A percentile compares a stretch with the other conserved stretches of the same genome.
Evolutionary conservation across 192 early-diverging fungal genomes (phyloP).

Genomic region (Rhizoclosmatium globosum): DNA sequence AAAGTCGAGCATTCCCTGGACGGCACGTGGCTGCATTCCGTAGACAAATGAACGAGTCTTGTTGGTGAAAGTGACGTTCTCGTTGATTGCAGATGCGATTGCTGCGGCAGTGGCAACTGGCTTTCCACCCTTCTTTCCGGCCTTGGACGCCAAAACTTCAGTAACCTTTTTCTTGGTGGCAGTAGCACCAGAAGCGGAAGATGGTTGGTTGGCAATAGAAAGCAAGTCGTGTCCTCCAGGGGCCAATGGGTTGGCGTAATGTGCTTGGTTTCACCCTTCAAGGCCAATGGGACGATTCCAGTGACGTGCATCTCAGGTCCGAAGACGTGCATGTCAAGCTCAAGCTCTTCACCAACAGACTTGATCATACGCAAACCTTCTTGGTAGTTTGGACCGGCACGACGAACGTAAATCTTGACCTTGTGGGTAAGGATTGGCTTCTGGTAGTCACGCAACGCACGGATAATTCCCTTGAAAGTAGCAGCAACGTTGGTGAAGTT

Average conservation of each 20-base stretch:
- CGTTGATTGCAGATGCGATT: slow-evolving; percentile 45
- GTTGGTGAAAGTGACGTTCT: slow-evolving; percentile 59
- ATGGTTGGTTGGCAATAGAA: slow-evolving; percentile 36
- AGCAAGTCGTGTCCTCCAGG: slow-evolving; percentile 24
- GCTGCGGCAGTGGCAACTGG: slow-evolving; percentile 28
- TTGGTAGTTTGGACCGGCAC: slow-evolving; percentile 99
- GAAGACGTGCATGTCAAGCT: slow-evolving; percentile 93
- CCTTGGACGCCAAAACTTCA: neutral
- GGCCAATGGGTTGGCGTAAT: slow-evolving; percentile 26
- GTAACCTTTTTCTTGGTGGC: slow-evolving; percentile 11
- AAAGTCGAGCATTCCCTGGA: slow-evolving; percentile 99
- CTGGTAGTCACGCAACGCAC: slow-evolving; percentile 92
- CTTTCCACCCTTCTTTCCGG: slow-evolving; percentile 16
- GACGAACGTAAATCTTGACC: slow-evolving; percentile 95
- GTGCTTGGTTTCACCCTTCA: slow-evolving; percentile 72
- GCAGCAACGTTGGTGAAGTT: slow-evolving; percentile 99
- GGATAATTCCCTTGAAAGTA: slow-evolving; percentile 99
- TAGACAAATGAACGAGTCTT: slow-evolving; percentile 93
- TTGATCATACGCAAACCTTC: slow-evolving; percentile 97
- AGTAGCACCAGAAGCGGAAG: neutral
- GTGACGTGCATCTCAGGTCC: slow-evolving; percentile 99
- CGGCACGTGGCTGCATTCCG: slow-evolving; percentile 98
- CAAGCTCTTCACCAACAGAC: slow-evolving; percentile 89
- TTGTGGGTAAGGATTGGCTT: slow-evolving; percentile 85
- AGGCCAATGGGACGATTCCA: slow-evolving; percentile 96